Evolutionary conservation across 331 rosid species (phyloP).

Genomic region (Quercus tomentella): DNA sequence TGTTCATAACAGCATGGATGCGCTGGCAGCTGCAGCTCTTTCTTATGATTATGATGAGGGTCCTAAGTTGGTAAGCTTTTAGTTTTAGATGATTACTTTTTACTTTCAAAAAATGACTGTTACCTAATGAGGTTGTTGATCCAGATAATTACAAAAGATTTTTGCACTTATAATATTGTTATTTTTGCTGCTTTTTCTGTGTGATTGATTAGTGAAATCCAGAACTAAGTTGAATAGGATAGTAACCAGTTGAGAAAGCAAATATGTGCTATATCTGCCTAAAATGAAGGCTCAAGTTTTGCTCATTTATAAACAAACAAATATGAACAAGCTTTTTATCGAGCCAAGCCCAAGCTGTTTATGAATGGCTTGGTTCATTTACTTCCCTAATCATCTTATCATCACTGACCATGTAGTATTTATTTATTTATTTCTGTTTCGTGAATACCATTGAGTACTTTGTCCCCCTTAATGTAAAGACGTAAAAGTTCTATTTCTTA

Average conservation of each 20-base stretch:
- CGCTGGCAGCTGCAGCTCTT: constrained; percentile 88
- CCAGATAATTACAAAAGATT: neutral
- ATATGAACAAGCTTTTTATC: no score
- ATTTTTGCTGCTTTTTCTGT: neutral
- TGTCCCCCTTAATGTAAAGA: no score
- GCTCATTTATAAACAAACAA: no score
- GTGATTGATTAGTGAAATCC: neutral
- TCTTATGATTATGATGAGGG: constrained; percentile 82
- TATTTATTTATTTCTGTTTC: no score
- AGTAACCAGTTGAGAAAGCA: neutral
- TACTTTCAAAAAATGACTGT: neutral
- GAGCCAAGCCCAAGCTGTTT: no score
- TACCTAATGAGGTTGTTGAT: neutral
- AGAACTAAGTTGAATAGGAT: neutral
- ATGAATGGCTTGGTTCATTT: no score
- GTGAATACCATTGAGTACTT: no score
- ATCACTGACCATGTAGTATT: no score
- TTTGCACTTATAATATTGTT: neutral
- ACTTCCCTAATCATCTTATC: no score
- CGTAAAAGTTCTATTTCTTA: no score
- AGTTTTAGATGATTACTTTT: neutral
- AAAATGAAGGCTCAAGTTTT: no score
- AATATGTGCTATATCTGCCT: neutral
- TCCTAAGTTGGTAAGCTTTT: constrained; percentile 72
- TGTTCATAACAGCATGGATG: constrained; percentile 94